These are phyloP conservation scores for Ustilaginoidea virens DNA, from an alignment of 2,329 filamentous ascomycete genomes.

Conservation along the genomic window DNA sequence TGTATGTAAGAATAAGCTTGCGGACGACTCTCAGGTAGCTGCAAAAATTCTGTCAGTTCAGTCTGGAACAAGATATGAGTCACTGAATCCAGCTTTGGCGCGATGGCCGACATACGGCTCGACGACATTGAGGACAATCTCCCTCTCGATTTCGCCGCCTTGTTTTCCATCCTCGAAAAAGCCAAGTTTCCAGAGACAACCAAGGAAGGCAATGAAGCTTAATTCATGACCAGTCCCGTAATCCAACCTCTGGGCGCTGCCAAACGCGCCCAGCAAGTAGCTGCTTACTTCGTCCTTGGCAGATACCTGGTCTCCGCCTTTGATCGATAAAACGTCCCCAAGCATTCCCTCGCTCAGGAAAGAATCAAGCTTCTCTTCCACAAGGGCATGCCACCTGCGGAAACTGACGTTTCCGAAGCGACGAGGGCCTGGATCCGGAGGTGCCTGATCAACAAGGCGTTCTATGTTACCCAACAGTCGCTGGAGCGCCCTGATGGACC, in stretches of 20 bases:
- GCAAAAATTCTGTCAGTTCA: constrained; percentile 1
- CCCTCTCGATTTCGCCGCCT: constrained; percentile 50
- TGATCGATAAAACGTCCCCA: constrained; percentile 13
- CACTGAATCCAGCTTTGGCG: background rate
- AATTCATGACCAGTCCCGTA: constrained; percentile 95
- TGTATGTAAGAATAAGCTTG: constrained; percentile 76
- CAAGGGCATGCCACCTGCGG: constrained; percentile 61
- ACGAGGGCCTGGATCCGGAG: constrained; percentile 71
- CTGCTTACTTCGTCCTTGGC: constrained; percentile 53
- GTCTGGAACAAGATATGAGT: background rate
- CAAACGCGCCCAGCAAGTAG: constrained; percentile 77
- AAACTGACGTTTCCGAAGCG: constrained; percentile 90
- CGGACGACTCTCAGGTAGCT: constrained; percentile 73
- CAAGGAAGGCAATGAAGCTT: constrained; percentile 85
- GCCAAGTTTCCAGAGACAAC: constrained; percentile 78
- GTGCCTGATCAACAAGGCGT: constrained; percentile 57
- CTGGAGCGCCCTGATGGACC: constrained; percentile 49
- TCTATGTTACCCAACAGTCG: constrained; percentile 49
- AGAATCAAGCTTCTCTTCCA: constrained; percentile 40
- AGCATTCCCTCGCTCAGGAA: constrained; percentile 16
- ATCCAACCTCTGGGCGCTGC: constrained; percentile 76
- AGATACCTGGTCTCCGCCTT: constrained; percentile 17
- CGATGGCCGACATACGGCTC: constrained; percentile 44
- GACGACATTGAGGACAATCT: constrained; percentile 67
- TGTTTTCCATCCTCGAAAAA: constrained; percentile 47